These are phyloP conservation scores for Penicillium riverlandense DNA, from an alignment of 495 filamentous ascomycete species.

Conservation along the genomic window DNA sequence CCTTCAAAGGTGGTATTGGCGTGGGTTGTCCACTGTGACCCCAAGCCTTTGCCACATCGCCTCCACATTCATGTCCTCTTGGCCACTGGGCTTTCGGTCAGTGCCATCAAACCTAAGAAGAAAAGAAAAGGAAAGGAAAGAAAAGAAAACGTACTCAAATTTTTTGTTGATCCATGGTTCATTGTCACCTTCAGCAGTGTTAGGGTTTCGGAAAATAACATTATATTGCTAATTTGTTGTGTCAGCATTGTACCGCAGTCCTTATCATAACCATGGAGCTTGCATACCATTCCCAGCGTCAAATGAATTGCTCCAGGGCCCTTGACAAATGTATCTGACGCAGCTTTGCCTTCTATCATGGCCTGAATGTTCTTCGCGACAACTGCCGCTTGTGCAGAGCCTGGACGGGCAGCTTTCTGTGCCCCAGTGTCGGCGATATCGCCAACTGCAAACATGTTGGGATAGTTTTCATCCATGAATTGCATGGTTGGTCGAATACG, in stretches of 20 bases:
- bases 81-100: conserved; percentile 26
- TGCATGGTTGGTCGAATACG: conserved; percentile 51
- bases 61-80: conserved; percentile 44
- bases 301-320: conserved; percentile 39
- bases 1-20: conserved; percentile 29
- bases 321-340: conserved; percentile 25
- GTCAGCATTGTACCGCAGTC: not conserved
- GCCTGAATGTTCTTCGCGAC: conserved; percentile 47
- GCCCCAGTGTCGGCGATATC: conserved; percentile 55
- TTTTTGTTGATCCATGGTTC: conserved; percentile 36
- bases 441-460: conserved; percentile 50
- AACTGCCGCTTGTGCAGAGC: conserved; percentile 41
- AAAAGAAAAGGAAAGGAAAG: not conserved
- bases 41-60: conserved; percentile 37
- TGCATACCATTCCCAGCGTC: conserved; percentile 44
- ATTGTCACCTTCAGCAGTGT: conserved; percentile 32
- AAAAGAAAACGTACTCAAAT: conserved; percentile 32
- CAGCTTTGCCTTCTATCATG: conserved; percentile 28
- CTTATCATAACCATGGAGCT: not conserved
- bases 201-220: conserved; percentile 43
- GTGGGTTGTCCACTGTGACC: conserved; percentile 17
- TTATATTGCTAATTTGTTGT: conserved; percentile 32
- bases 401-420: conserved; percentile 48
- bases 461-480: conserved; percentile 37
- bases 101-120: not conserved